Evolutionary conservation across 306 rosid genomes (phyloP), one percentile per base, ranked within the genome.

Genomic region (Cicer pinnatifidum): DNA sequence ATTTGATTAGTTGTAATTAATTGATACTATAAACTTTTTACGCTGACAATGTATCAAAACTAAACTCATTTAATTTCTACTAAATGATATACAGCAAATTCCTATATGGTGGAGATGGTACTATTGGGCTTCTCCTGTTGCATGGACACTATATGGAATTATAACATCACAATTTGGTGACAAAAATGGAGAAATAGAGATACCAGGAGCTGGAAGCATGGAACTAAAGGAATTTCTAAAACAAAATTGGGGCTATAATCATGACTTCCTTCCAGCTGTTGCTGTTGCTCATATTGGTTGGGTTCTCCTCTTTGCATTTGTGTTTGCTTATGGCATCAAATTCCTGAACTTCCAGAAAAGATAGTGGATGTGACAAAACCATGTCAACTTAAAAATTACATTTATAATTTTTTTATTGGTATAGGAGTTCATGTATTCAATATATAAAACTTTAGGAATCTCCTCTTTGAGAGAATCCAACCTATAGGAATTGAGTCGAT

Each of bases 91-190:
- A 44, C 83, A 88, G 97, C 53, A 52, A 51, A 88, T 86, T 16
- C 96, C 97, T 51, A 3, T 88, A 9, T 92, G 96, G 97, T 86
- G 96, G 97, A 88, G 91, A 73, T 92, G 96, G 93, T 84, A 86
- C 70, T 78, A 82, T 41, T 82, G 86, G 83, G 81, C 73, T 53
- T 53, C 80, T 73, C 86, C 83, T 7, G 33, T 53, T 78, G 70
- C 83, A 13, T 82, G 86, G 86, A 68, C 86, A 56, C 2, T 82
- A 0, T 78, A 82, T 74, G 86, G 86, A 53, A 44, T 82, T 53
- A 66, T 74, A 38, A 78, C 70, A 23, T 78, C 83, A 69, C 80
- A 82, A 69, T 3, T 78, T n/a, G 86, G 86, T 54, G 74, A 78
- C 33, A 43, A 11, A 56, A 64, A 10, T 12, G 53, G 43, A 9